phyloP scores from a whole-genome alignment of 306 rosid species.

The Cicer bijugum region DNA sequence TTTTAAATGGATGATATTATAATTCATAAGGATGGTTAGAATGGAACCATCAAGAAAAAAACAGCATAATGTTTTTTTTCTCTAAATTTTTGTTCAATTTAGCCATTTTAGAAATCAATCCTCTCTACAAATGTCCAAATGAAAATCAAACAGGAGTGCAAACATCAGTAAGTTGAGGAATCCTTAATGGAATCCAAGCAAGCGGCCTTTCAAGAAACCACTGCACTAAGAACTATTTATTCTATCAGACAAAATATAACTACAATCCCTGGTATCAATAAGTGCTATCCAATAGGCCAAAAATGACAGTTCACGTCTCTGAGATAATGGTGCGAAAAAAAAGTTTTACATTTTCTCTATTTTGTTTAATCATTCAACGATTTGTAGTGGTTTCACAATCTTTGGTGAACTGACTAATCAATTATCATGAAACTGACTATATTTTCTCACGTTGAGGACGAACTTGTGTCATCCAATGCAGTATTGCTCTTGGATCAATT shows the following conservation, averaged over 20 bases:
- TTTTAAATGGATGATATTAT: constrained; percentile 52
- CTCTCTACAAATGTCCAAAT: neutral
- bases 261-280: neutral
- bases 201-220: constrained; percentile 10
- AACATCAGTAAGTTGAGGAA: neutral
- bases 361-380: constrained; percentile 35
- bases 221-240: constrained; percentile 4
- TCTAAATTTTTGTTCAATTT: neutral
- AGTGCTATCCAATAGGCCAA: constrained; percentile 38
- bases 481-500: constrained; percentile 46
- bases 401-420: constrained; percentile 16
- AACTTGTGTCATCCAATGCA: constrained; percentile 20
- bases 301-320: constrained; percentile 16
- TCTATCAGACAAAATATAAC: constrained; percentile 27
- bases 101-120: constrained; percentile 1
- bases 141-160: neutral
- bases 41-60: constrained; percentile 53
- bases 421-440: constrained; percentile 35
- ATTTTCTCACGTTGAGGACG: neutral
- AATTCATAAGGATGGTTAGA: constrained; percentile 75
- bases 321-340: neutral
- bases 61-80: too few relatives aligned
- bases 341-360: constrained; percentile 36
- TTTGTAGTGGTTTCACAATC: constrained; percentile 35
- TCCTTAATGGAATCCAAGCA: neutral